These are phyloP conservation scores for Brassica juncea DNA, from an alignment of 345 rosid genomes.

Conservation along the genomic window DNA sequence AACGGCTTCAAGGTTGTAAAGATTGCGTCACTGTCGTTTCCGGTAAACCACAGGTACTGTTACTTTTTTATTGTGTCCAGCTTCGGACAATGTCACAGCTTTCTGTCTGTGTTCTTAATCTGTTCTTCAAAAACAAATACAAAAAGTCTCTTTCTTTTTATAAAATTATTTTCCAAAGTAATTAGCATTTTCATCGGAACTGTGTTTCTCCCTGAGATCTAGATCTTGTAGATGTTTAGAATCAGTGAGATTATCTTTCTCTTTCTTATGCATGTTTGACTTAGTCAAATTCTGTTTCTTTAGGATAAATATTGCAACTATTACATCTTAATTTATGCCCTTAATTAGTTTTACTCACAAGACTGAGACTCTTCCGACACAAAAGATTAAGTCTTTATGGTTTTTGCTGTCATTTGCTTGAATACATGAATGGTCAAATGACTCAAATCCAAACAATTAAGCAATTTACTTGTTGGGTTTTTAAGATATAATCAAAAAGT, in stretches of 20 bases:
- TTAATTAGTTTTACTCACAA: conserved; percentile 8
- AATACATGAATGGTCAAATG: not conserved
- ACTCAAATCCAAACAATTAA: not conserved
- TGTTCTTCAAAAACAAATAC: not conserved
- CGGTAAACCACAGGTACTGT: conserved; percentile 92
- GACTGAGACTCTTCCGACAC: not conserved
- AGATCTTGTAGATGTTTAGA: conserved; percentile 25
- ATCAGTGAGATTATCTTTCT: conserved; percentile 3
- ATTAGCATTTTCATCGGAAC: conserved; percentile 8
- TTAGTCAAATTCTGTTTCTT: not conserved
- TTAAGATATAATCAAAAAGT: not conserved
- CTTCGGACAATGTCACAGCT: conserved; percentile 32
- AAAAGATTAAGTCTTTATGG: not conserved
- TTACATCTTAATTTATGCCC: conserved; percentile 15
- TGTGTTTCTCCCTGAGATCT: conserved; percentile 28
- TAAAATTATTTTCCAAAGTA: not conserved
- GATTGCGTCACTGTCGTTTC: conserved; percentile 86
- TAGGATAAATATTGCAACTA: not conserved
- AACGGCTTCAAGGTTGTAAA: conserved; percentile 84
- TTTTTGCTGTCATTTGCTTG: not conserved
- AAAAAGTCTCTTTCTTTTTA: not conserved
- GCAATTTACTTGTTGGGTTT: not conserved
- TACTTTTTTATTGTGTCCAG: not conserved
- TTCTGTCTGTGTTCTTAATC: not conserved
- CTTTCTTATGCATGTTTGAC: conserved; percentile 36